Evolutionary conservation across 805 yeast species (phyloP).

Genomic region (Candida golubevii): DNA sequence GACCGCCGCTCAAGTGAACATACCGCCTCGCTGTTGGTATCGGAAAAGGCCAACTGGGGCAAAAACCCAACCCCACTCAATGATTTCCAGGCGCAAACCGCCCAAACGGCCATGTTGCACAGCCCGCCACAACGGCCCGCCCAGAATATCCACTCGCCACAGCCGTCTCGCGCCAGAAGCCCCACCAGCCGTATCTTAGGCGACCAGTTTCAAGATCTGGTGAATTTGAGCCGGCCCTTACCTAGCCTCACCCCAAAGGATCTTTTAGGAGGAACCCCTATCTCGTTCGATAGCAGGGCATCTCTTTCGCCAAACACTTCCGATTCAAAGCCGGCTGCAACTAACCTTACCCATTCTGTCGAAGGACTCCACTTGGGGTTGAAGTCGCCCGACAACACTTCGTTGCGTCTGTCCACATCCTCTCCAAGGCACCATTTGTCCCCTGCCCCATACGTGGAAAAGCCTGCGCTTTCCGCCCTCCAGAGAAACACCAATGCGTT

Average conservation of each 20-base stretch:
- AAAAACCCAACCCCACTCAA: neutral
- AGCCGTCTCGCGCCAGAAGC: constrained; percentile 31
- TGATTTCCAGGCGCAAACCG: neutral
- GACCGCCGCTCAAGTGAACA: constrained; percentile 1
- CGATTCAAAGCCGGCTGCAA: neutral
- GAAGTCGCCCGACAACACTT: constrained; percentile 18
- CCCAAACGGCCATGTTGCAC: neutral
- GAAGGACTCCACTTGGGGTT: constrained; percentile 27
- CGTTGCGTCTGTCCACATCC: constrained; percentile 27
- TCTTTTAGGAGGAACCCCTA: constrained; percentile 18
- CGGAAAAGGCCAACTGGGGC: neutral
- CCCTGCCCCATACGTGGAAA: constrained; percentile 43
- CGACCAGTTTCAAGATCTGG: constrained; percentile 14
- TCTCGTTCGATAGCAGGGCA: constrained; percentile 4
- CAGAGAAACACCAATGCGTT: constrained; percentile 44
- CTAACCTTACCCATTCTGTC: constrained; percentile 19
- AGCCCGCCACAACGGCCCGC: constrained; percentile 1
- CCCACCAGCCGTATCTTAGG: constrained; percentile 20
- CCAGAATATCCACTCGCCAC: constrained; percentile 27
- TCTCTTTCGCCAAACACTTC: constrained; percentile 13
- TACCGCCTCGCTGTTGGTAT: neutral
- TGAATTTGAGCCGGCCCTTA: constrained; percentile 14
- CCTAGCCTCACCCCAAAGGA: constrained; percentile 48
- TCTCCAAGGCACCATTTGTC: constrained; percentile 60
- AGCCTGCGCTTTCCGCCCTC: constrained; percentile 56